Evolutionary conservation across 2,329 filamentous ascomycete species (phyloP).

Genomic region (Calonectria pauciramosa): DNA sequence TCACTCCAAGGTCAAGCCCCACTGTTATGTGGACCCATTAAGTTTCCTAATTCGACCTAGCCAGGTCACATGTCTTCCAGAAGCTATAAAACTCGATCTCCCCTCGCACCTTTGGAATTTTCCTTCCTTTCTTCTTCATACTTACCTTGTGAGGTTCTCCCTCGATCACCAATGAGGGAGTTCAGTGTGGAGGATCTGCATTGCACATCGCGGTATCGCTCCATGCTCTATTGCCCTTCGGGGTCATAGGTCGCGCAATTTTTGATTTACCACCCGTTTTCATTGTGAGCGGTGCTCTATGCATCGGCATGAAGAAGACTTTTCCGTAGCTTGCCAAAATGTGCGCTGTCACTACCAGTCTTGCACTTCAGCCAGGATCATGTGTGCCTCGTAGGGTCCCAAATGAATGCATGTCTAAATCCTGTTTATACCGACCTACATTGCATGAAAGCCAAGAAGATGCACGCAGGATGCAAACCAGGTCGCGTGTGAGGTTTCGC

Average conservation of each 20-base stretch:
- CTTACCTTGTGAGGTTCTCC: slow-evolving; percentile 64
- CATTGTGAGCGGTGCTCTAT: slow-evolving; percentile 57
- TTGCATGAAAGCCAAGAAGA: not conserved
- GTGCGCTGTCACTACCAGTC: not conserved
- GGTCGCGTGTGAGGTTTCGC: not conserved
- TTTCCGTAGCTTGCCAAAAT: not conserved
- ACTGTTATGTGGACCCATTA: not conserved
- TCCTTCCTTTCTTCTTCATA: slow-evolving; percentile 62
- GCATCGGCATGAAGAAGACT: slow-evolving; percentile 60
- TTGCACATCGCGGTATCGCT: slow-evolving; percentile 68
- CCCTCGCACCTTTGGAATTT: slow-evolving; percentile 25
- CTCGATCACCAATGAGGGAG: slow-evolving; percentile 61
- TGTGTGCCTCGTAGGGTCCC: not conserved
- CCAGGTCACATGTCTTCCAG: not conserved
- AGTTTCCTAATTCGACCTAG: not conserved
- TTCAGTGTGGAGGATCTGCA: slow-evolving; percentile 65
- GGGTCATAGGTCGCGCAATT: slow-evolving; percentile 68
- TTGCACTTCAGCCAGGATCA: not conserved
- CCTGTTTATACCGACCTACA: not conserved
- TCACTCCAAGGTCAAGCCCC: not conserved
- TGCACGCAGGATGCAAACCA: not conserved
- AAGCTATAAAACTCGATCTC: slow-evolving; percentile 49
- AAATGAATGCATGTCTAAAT: not conserved
- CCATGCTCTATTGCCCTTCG: slow-evolving; percentile 66
- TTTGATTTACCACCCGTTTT: slow-evolving; percentile 63